These are phyloP conservation scores for Penicillium malachiteum DNA, from an alignment of 495 filamentous ascomycete species.

Conservation along the genomic window DNA sequence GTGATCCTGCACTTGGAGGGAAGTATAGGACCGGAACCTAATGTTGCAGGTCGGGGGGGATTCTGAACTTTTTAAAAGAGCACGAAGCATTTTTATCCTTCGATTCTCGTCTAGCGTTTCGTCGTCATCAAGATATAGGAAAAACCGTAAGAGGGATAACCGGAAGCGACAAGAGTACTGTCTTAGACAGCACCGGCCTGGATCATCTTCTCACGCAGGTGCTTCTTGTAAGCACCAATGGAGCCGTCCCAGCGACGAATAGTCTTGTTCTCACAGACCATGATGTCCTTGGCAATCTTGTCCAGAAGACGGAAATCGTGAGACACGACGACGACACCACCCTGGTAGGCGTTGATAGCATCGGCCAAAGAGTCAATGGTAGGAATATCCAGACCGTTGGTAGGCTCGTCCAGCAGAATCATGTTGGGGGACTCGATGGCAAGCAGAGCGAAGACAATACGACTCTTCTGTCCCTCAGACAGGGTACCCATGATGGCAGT, in stretches of 20 bases:
- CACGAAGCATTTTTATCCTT: constrained; percentile 27
- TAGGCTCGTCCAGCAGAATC: constrained; percentile 96
- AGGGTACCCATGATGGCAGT: constrained; percentile 97
- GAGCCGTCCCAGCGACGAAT: constrained; percentile 83
- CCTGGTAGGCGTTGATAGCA: constrained; percentile 92
- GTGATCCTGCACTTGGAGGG: not conserved
- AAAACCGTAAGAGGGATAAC: constrained; percentile 5
- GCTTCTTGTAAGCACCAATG: constrained; percentile 96
- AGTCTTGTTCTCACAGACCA: constrained; percentile 96
- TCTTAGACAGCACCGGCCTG: constrained; percentile 48
- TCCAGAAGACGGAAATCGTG: constrained; percentile 99
- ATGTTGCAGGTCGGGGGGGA: constrained; percentile 8
- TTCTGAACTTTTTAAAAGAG: constrained; percentile 21
- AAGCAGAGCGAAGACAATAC: constrained; percentile 96
- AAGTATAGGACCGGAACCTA: not conserved
- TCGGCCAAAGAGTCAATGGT: constrained; percentile 97
- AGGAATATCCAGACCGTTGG: constrained; percentile 98
- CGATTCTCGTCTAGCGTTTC: constrained; percentile 46
- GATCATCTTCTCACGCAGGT: constrained; percentile 97
- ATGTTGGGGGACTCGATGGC: constrained; percentile 98
- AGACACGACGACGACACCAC: constrained; percentile 95
- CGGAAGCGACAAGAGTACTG: constrained; percentile 9
- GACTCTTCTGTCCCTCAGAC: constrained; percentile 94
- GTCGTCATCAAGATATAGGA: constrained; percentile 32
- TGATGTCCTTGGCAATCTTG: constrained; percentile 99